phyloP scores from a whole-genome alignment of 768 basidiomycete genomes.

The Naganishia onofrii region DNA sequence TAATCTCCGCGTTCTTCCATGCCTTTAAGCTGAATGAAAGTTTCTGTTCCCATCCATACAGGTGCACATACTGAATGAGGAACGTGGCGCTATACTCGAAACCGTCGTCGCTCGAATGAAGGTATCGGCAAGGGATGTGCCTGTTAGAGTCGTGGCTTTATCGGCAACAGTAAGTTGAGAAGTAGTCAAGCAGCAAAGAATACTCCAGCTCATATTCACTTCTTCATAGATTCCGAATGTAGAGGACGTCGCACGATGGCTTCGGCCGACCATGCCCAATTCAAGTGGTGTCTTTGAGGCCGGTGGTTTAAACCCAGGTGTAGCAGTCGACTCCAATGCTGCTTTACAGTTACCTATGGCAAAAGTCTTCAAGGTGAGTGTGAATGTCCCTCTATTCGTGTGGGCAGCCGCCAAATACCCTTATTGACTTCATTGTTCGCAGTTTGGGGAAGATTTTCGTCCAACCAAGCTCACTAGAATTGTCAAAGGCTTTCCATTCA shows the following conservation, averaged over 20 bases:
- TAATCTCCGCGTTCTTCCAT: background rate
- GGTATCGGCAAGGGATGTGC: slow-evolving; percentile 58
- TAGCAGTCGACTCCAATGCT: slow-evolving; percentile 27
- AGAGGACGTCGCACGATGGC: slow-evolving; percentile 83
- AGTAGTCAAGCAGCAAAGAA: background rate
- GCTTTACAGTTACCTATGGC: slow-evolving; percentile 55
- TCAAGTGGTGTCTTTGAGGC: slow-evolving; percentile 41
- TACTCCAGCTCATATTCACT: background rate
- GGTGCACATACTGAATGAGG: slow-evolving; percentile 90
- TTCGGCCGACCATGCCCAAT: slow-evolving; percentile 55
- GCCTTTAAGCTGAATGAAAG: background rate
- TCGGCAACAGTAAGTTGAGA: slow-evolving; percentile 70
- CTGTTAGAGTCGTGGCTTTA: slow-evolving; percentile 78
- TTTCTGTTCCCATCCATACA: slow-evolving; percentile 46
- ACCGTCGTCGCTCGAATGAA: slow-evolving; percentile 95
- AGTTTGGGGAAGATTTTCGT: slow-evolving; percentile 92
- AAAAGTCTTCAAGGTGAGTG: slow-evolving; percentile 66
- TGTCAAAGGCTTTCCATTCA: slow-evolving; percentile 66
- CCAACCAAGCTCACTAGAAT: slow-evolving; percentile 74
- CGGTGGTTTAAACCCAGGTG: slow-evolving; percentile 19
- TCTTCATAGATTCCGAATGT: slow-evolving; percentile 66
- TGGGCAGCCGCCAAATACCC: background rate
- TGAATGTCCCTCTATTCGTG: background rate
- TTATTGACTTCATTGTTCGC: background rate
- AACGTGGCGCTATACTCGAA: slow-evolving; percentile 85